These are phyloP conservation scores for Solanum ossicruentum DNA, from an alignment of 257 asterid genomes.

Conservation along the genomic window DNA sequence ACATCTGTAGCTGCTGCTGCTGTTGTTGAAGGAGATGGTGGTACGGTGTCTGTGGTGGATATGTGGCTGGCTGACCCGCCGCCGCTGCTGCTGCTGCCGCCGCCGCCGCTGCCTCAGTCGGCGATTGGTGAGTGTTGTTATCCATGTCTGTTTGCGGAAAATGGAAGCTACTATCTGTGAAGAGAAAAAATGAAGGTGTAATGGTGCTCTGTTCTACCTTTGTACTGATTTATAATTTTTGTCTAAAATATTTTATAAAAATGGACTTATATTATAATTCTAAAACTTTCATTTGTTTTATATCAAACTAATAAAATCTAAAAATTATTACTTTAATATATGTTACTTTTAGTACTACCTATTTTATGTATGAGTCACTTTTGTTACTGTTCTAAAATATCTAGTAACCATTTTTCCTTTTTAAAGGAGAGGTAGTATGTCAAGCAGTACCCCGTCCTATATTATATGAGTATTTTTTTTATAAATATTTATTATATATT, in stretches of 20 bases:
- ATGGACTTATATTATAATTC: neutral
- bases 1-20: constrained; percentile 71
- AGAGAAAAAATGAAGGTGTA: neutral
- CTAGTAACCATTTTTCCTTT: neutral
- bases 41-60: constrained; percentile 44
- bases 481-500: no score
- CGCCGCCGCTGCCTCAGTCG: constrained; percentile 14
- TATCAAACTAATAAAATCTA: neutral
- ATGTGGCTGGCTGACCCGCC: constrained; percentile 17
- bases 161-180: neutral
- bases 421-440: no score
- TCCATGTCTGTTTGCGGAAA: constrained; percentile 22
- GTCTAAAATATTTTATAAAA: neutral
- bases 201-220: neutral
- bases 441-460: no score
- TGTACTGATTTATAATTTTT: neutral
- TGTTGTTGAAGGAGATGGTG: constrained; percentile 84
- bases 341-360: neutral
- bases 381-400: neutral
- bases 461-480: no score
- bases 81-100: constrained; percentile 19
- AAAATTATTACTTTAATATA: neutral
- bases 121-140: constrained; percentile 29
- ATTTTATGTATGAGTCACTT: neutral
- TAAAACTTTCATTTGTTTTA: neutral